Evolutionary conservation across 805 yeast genomes (phyloP), one percentile per base, ranked within the genome.

Genomic region (Zygosaccharomyces gambellarensis): DNA sequence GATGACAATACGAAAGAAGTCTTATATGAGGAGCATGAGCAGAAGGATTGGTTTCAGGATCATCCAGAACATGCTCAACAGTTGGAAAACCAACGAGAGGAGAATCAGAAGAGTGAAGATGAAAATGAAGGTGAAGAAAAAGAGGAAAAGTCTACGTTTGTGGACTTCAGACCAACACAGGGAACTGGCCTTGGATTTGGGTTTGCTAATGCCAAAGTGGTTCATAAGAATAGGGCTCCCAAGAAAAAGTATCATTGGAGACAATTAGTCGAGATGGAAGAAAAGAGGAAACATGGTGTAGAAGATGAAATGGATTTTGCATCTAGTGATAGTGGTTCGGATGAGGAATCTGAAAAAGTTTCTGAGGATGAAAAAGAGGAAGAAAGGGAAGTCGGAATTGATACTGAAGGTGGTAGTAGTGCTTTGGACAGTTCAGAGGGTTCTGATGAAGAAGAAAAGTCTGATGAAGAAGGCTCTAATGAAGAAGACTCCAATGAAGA

Each of bases 211-310:
- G 68, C 81, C 3, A 74, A 77, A 32, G 78, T 77, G 45, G 73
- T 79, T 6, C 71, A 68, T 52, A 74, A 71, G 52, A 47, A 51
- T 17, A 57, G 55, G 30, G 50, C 45, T 6, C 43, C 58, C 3
- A 80, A 77, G 64, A 79, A 77, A 55, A 78, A 78, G 53, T 87
- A 87, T 61, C 85, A 83, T 39, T 90, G 97, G 97, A 80, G 83
- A 60, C 74, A 76, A 36, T 72, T 70, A 52, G 62, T 83, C 5
- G 84, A 76, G 48, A 60, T 61, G 43, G 75, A 71, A 44, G 80
- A 78, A 39, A 69, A 68, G 43, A 71, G 75, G 43, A 72, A 71
- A 47, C 60, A 73, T 48, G 69, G 73, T 28, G 47, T 60, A 3
- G 88, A 83, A 41, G 88, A 82, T 43, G 89, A 80, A 3, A 65